phyloP scores from a whole-genome alignment of 1,284 basidiomycete genomes.

The Sanguinoderma infundibulare region DNA sequence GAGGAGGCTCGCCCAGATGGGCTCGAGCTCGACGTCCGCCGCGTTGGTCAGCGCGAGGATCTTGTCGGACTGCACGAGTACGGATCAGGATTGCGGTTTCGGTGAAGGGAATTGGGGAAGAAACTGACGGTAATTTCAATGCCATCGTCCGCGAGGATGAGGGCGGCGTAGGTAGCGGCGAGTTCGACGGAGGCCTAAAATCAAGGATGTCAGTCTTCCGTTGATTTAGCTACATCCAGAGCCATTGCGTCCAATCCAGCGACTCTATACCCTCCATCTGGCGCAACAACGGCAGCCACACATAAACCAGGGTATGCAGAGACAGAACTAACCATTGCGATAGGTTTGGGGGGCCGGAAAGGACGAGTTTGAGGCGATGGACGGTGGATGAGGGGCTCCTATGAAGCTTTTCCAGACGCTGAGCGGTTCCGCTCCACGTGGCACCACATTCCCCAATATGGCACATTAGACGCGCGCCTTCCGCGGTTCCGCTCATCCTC shows the following conservation, averaged over 20 bases:
- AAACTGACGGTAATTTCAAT: constrained; percentile 93
- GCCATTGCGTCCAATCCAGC: constrained; percentile 25
- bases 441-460: background rate
- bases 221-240: constrained; percentile 22
- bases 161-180: constrained; percentile 89
- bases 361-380: constrained; percentile 18
- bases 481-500: too few relatives aligned
- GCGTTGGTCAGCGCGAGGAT: constrained; percentile 84
- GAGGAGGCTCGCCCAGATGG: constrained; percentile 97
- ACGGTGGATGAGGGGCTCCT: constrained; percentile 12
- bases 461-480: background rate
- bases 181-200: constrained; percentile 73
- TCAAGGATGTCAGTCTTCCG: constrained; percentile 5
- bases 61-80: constrained; percentile 79
- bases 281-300: constrained; percentile 8
- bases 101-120: background rate
- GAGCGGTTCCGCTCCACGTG: constrained; percentile 12
- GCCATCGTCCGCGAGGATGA: constrained; percentile 96
- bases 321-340: constrained; percentile 30
- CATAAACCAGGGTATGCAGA: background rate
- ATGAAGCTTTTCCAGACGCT: constrained; percentile 16
- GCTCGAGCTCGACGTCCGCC: constrained; percentile 88
- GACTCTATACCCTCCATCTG: background rate
- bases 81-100: background rate
- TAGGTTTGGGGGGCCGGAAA: constrained; percentile 17